Evolutionary conservation across 371 early-diverging fungal genomes (phyloP), one percentile per base, ranked within the genome.

Genomic region (Chytridium lagenaria): DNA sequence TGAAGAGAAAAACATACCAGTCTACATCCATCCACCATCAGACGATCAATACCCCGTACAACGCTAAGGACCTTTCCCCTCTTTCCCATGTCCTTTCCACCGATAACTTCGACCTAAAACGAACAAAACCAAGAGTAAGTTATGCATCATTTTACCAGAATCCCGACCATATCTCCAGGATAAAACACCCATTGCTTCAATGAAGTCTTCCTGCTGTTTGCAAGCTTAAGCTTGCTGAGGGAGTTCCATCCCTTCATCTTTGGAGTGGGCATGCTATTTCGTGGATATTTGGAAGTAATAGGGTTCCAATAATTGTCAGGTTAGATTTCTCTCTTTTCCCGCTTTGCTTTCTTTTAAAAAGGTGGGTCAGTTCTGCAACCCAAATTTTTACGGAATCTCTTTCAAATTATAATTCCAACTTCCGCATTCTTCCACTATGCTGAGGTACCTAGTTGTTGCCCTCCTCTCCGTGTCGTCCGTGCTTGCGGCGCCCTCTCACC

Each of bases 141-240:
- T n/a, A n/a, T n/a, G n/a, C n/a, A n/a, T n/a, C 38, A 34, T 44
- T 44, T 23, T 23, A 49, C 40, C 50, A 12, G 12, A 28, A 19
- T 34, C 37, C 88, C 26, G 66, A 88, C 90, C 73, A 80, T 77
- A 81, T 92, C 92, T 59, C 90, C 90, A 22, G 81, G 82, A 73
- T 85, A 82, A 34, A 92, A 81, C 51, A 84, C 86, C 90, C 90
- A 90, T 50, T 71, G 82, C 59, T 86, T 80, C 61, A 90, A 78
- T 73, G 80, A 52, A 68, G 85, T 86, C 77, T 87, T 78, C 23
- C 85, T 82, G 28, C 84, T 82, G 5, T 52, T 10, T 7, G 5
- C 23, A 5, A 52, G 12, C n/a, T 7, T 26, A 5, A 52, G 55
- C 55, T 52, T 52, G 5, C 16, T 23, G n/a, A 52, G n/a, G 23